Base-by-base conservation (phyloP, 2,329 filamentous ascomycete genomes). In the Penicillium sp. region DNA sequence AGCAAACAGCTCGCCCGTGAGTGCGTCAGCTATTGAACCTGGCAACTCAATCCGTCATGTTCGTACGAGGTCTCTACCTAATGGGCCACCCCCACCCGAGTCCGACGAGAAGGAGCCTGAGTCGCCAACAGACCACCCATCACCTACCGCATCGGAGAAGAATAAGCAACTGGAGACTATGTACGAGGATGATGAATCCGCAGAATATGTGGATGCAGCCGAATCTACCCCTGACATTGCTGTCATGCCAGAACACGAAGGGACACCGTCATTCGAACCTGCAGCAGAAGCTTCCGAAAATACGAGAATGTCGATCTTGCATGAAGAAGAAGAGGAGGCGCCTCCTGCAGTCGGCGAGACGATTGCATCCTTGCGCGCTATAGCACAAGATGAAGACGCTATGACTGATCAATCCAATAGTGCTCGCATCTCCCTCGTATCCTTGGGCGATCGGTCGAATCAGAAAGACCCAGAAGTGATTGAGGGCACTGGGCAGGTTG, bases 1-100 rank as follows among this genome's bases (percentile, higher is more conserved):
- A 36, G 63, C 48, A 12, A 62, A 55, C 8, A 63, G 49, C 27
- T 73, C 70, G 6, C 71, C 72, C 4, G 47, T 65, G 39, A 66
- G 65, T 25, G 65, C 59, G 0, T 60, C 66, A 2, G 61, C 53
- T n/a, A 58, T 70, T 19, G 67, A 64, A 38, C 66, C 62, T 39
- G 53, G 69, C 5, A 67, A 67, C 52, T 45, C 61, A 10, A 57
- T 65, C 58, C 71, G 65, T 55, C 73, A 75, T 68, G 57, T 54
- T 33, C 79, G 83, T 29, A 79, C 82, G 3, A 78, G 74, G 55
- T 85, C 83, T 4, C 64, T 84, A 44, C 83, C 83, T 1, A 77
- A 75, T 21, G 73, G 74, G 5, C 63, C 70, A 4, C 61, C 66
- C 15, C 4, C 70, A 3, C 62, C 66, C 17, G 6, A 67, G 49